Percentiles rank a stretch among this genome's conserved stretches.
These are phyloP conservation scores for Hygrophila difformis DNA, from an alignment of 257 asterid genomes.

Conservation along the genomic window DNA sequence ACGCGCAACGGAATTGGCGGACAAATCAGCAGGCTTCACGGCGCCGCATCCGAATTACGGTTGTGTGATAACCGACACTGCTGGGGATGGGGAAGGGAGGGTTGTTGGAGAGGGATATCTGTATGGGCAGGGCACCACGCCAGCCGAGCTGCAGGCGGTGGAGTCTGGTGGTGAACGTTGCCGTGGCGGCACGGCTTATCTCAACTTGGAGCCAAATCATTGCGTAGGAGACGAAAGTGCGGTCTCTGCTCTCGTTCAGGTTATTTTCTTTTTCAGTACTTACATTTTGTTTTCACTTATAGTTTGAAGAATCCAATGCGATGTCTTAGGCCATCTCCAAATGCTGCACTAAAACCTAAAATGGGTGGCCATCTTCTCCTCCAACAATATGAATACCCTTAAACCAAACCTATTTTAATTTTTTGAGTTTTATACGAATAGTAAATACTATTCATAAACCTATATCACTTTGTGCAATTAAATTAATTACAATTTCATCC, in stretches of 20 bases:
- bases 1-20: conserved; percentile 89
- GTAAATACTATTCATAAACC: too few relatives aligned
- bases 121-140: conserved; percentile 81
- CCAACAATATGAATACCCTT: too few relatives aligned
- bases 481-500: too few relatives aligned
- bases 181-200: conserved; percentile 85
- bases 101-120: conserved; percentile 84
- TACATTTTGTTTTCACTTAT: too few relatives aligned
- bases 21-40: conserved; percentile 77
- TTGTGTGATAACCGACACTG: conserved; percentile 48
- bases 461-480: too few relatives aligned
- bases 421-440: too few relatives aligned
- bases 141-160: conserved; percentile 79
- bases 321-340: too few relatives aligned
- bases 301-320: too few relatives aligned
- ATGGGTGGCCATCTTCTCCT: too few relatives aligned
- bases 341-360: too few relatives aligned
- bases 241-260: conserved; percentile 72
- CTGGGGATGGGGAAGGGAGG: conserved; percentile 21
- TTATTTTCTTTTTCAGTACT: conserved; percentile 4
- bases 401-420: too few relatives aligned
- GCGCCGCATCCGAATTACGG: conserved; percentile 98
- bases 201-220: conserved; percentile 89
- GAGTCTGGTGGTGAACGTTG: conserved; percentile 67
- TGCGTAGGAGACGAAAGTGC: conserved; percentile 53